These are phyloP conservation scores for Aphanomyces astaci DNA, from an alignment of 352 stramenopile species.

Conservation along the genomic window DNA sequence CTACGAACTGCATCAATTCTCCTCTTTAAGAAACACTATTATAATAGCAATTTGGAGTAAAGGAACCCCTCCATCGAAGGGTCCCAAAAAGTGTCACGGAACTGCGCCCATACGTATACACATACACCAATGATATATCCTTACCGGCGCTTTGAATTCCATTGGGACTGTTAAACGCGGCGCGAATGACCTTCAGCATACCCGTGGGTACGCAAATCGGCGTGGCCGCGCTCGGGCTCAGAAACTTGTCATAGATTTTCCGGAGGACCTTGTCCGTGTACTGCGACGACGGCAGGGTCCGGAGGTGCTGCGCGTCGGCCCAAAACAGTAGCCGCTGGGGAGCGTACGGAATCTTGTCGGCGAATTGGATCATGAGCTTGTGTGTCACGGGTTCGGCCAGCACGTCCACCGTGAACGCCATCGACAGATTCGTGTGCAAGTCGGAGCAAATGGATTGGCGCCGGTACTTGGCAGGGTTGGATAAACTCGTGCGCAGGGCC, in stretches of 20 bases:
- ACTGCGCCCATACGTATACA: too few relatives aligned
- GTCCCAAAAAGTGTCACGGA: too few relatives aligned
- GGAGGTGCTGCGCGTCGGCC: constrained; percentile 71
- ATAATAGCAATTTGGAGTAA: too few relatives aligned
- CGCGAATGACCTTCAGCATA: constrained; percentile 61
- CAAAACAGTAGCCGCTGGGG: constrained; percentile 67
- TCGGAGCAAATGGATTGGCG: neutral
- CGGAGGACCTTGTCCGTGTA: constrained; percentile 70
- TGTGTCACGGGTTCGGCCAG: constrained; percentile 59
- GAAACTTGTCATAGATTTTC: constrained; percentile 84
- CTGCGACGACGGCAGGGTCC: constrained; percentile 60
- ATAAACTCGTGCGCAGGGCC: too few relatives aligned
- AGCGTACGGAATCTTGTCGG: constrained; percentile 46
- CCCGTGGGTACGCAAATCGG: constrained; percentile 62
- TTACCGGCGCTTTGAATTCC: constrained; percentile 15
- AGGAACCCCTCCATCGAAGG: too few relatives aligned
- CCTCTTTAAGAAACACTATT: too few relatives aligned
- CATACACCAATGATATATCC: too few relatives aligned
- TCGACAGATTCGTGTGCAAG: constrained; percentile 33
- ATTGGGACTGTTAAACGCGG: constrained; percentile 30
- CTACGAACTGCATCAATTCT: too few relatives aligned
- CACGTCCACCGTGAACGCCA: constrained; percentile 73
- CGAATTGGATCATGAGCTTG: constrained; percentile 61
- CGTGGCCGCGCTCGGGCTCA: constrained; percentile 55
- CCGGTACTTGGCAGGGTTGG: constrained; percentile 5